Evolutionary conservation across 2,329 filamentous ascomycete genomes (phyloP), one percentile per base, ranked within the genome.

Genomic region (Phaeosphaeria sp.): DNA sequence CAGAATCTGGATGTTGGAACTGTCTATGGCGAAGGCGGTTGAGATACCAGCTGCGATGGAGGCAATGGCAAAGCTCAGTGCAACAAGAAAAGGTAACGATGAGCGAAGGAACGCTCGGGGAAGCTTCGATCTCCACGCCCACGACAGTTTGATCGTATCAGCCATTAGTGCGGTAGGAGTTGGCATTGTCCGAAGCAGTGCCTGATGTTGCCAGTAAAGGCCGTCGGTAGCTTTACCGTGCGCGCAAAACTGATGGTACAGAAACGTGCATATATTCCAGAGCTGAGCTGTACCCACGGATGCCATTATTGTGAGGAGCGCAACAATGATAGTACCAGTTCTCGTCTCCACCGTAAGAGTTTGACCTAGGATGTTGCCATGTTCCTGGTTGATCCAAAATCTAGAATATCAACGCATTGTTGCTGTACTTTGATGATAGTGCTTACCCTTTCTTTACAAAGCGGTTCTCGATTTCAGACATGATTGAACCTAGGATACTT

Each of bases 321-420:
- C 65, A n/a, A 70, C 59, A 25, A 68, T 21, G 1, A 70, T 10
- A 10, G 54, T 63, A 13, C 67, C 67, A 22, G 60, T 66, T 36
- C 21, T 17, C 6, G 57, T 58, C 23, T 64, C 59, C 1, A 63
- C 67, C 0, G 67, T 70, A n/a, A 70, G 62, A 0, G 57, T 68
- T 23, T 59, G 27, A 1, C 66, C 67, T 53, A 67, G 54, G 5
- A 67, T 30, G 1, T 62, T 21, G 3, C 66, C 66, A 13, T 58
- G 6, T 17, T 52, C 33, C 1, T 56, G 22, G 33, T 64, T 44
- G 11, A 52, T 61, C 58, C 60, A 50, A n/a, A 50, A 50, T 20
- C 52, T 42, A 22, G 6, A 46, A 2, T 22, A 10, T 51, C 13
- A 44, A 23, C 41, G 17, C 10, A 44, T 20, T 22, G 30, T 21